These are phyloP conservation scores for Talaromyces sp. DNA, from an alignment of 2,329 filamentous ascomycete genomes.

Conservation along the genomic window DNA sequence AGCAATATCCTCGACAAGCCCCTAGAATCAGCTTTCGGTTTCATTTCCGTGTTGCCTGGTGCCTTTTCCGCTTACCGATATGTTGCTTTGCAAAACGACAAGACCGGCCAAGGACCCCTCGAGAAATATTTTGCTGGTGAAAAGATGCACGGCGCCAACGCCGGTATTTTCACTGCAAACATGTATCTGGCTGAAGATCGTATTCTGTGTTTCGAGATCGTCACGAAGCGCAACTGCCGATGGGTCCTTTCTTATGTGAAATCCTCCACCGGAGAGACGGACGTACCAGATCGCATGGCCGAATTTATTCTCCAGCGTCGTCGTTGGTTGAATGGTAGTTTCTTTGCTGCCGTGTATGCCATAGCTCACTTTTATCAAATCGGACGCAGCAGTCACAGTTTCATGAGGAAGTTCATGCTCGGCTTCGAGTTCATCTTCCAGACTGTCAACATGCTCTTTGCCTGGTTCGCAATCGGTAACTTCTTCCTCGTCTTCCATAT, in stretches of 20 bases:
- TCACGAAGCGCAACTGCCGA: conserved; percentile 93
- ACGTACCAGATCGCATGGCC: conserved; percentile 89
- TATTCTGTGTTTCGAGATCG: conserved; percentile 66
- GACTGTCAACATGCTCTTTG: conserved; percentile 92
- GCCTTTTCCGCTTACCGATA: conserved; percentile 98
- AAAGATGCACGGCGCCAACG: conserved; percentile 87
- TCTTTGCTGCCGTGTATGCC: conserved; percentile 95
- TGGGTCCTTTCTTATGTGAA: conserved; percentile 99
- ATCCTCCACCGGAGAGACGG: conserved; percentile 91
- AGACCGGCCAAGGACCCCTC: conserved; percentile 84
- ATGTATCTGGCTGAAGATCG: conserved; percentile 53
- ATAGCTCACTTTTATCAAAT: conserved; percentile 95
- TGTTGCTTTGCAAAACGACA: conserved; percentile 92
- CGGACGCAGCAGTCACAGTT: conserved; percentile 85
- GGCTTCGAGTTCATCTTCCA: conserved; percentile 92
- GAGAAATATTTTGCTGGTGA: conserved; percentile 98
- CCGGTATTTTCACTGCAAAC: conserved; percentile 95
- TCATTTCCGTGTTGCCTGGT: conserved; percentile 93
- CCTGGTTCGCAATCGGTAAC: conserved; percentile 97
- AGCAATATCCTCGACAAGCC: conserved; percentile 99
- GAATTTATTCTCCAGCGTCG: conserved; percentile 94
- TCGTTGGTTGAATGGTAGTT: conserved; percentile 96
- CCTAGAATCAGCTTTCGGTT: conserved; percentile 93
- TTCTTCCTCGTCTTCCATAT: conserved; percentile 99
- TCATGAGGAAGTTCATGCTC: conserved; percentile 83